phyloP scores from a whole-genome alignment of 257 asterid genomes.

The Rehmannia glutinosa region DNA sequence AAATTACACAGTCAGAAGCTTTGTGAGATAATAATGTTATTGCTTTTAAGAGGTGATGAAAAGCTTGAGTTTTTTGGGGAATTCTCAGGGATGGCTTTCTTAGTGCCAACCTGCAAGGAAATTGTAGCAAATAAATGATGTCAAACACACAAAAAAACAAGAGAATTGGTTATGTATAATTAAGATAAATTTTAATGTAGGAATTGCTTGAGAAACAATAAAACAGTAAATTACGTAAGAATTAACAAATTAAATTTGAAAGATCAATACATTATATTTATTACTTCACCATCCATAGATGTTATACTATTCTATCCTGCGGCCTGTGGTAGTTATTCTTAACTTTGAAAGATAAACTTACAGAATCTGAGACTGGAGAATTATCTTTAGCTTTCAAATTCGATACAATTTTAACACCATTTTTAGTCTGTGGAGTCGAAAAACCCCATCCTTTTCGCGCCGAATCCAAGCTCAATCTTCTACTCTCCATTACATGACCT shows the following conservation, averaged over 20 bases:
- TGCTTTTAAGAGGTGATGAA: slow-evolving; percentile 55
- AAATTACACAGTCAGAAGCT: slow-evolving; percentile 32
- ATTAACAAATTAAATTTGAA: too few relatives aligned
- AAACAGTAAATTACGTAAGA: background rate
- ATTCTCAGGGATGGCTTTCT: slow-evolving; percentile 32
- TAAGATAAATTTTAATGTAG: too few relatives aligned
- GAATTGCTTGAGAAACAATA: background rate
- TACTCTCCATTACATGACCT: slow-evolving; percentile 35
- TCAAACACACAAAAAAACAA: too few relatives aligned
- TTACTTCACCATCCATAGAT: too few relatives aligned
- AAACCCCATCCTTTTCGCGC: slow-evolving; percentile 82
- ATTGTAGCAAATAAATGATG: background rate
- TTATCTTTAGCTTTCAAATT: slow-evolving; percentile 32
- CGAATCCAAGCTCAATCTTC: slow-evolving; percentile 79
- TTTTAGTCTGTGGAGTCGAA: slow-evolving; percentile 33
- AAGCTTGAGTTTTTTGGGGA: slow-evolving; percentile 31
- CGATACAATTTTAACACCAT: slow-evolving; percentile 19
- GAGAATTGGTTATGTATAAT: too few relatives aligned
- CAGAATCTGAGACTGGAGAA: slow-evolving; percentile 39
- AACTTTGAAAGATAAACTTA: too few relatives aligned
- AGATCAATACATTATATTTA: too few relatives aligned
- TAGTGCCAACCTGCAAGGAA: slow-evolving; percentile 30
- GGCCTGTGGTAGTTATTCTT: too few relatives aligned
- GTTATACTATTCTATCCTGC: too few relatives aligned
- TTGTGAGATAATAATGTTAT: slow-evolving; percentile 48